phyloP scores from a whole-genome alignment of 2,329 filamentous ascomycete species.

The Sporothrix dimorphospora region DNA sequence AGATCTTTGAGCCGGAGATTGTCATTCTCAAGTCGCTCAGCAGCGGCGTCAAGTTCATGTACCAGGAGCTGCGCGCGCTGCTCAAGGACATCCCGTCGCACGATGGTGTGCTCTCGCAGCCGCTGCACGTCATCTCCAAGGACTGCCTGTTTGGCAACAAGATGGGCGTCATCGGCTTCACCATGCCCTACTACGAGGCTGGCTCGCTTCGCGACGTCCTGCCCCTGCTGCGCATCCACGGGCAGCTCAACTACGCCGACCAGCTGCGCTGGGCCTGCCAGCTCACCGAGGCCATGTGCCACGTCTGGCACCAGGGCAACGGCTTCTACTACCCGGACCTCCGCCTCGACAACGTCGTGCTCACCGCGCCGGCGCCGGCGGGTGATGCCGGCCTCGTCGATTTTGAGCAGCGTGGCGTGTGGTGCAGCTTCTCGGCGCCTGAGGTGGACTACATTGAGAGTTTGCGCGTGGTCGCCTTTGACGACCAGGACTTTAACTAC shows the following conservation, averaged over 20 bases:
- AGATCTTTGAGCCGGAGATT: constrained; percentile 33
- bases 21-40: constrained; percentile 63
- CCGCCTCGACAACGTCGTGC: constrained; percentile 62
- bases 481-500: constrained; percentile 45
- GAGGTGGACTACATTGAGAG: constrained; percentile 65
- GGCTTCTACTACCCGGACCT: constrained; percentile 64
- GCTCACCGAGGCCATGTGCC: constrained; percentile 54
- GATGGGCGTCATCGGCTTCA: constrained; percentile 59
- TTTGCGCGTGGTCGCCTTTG: constrained; percentile 55
- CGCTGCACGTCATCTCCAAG: constrained; percentile 60
- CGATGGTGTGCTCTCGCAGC: constrained; percentile 55
- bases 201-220: constrained; percentile 60
- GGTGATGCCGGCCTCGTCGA: constrained; percentile 60
- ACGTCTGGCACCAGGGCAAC: constrained; percentile 50
- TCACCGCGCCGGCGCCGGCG: constrained; percentile 45
- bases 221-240: constrained; percentile 54
- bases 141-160: constrained; percentile 59
- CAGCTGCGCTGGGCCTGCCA: constrained; percentile 59
- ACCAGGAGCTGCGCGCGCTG: constrained; percentile 62
- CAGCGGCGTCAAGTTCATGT: constrained; percentile 62
- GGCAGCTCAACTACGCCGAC: constrained; percentile 46
- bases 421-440: constrained; percentile 64
- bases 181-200: constrained; percentile 56
- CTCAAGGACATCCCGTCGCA: constrained; percentile 54
- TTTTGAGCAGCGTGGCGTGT: constrained; percentile 65